Evolutionary conservation across 1,139 yeast genomes (phyloP).

Genomic region (Hemisphaericaspora xylanilytica): DNA sequence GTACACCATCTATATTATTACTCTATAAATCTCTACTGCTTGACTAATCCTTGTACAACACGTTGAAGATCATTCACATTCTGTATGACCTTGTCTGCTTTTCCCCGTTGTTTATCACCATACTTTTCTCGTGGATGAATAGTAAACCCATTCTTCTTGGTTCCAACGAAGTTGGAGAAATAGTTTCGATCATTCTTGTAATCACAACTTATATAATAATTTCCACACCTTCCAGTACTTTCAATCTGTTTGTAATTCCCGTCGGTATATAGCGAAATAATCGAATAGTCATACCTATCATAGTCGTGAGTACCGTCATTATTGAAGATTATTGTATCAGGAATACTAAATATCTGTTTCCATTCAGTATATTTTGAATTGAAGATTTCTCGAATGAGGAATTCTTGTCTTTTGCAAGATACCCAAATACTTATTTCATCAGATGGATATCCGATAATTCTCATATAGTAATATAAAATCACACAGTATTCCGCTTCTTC

Average conservation of each 20-base stretch:
- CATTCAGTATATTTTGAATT: constrained; percentile 2
- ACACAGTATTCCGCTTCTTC: constrained; percentile 58
- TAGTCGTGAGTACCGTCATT: constrained; percentile 7
- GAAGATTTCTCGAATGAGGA: constrained; percentile 23
- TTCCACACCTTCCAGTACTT: constrained; percentile 6
- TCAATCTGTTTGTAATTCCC: constrained; percentile 5
- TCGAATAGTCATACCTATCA: constrained; percentile 8
- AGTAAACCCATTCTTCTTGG: not conserved
- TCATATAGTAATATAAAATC: constrained; percentile 47
- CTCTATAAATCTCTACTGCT: not conserved
- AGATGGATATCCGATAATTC: constrained; percentile 43
- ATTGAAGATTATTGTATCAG: constrained; percentile 10
- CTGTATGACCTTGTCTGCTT: not conserved
- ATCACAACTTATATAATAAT: constrained; percentile 7
- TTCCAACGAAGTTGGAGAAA: not conserved
- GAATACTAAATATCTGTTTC: constrained; percentile 2
- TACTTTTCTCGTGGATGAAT: constrained; percentile 1
- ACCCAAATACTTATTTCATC: constrained; percentile 41
- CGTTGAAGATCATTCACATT: not conserved
- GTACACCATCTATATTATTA: no score
- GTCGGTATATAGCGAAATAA: constrained; percentile 8
- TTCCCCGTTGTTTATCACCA: not conserved
- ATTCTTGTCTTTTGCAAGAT: constrained; percentile 37
- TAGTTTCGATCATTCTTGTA: constrained; percentile 1
- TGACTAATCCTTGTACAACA: not conserved